phyloP scores from a whole-genome alignment of 1,284 basidiomycete species.

The Termitomyces sp. region DNA sequence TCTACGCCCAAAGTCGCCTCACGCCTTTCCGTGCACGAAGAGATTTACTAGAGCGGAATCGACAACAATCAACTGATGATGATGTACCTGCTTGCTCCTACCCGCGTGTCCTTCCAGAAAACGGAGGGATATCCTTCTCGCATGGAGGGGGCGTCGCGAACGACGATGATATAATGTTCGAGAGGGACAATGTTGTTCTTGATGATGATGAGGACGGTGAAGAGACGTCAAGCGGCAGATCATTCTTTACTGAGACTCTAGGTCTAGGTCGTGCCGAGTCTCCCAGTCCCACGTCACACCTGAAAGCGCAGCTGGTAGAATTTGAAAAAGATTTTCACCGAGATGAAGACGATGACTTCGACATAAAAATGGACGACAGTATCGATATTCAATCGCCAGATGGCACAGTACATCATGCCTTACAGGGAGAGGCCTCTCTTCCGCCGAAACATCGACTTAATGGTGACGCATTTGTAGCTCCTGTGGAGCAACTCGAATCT shows the following conservation, averaged over 20 bases:
- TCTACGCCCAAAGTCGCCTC: constrained; percentile 61
- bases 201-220: constrained; percentile 54
- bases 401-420: constrained; percentile 14
- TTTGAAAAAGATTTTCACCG: constrained; percentile 43
- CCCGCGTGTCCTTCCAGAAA: constrained; percentile 42
- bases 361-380: constrained; percentile 24
- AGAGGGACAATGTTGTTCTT: constrained; percentile 45
- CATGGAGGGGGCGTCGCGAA: constrained; percentile 44
- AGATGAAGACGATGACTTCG: constrained; percentile 23
- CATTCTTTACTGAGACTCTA: constrained; percentile 45
- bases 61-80: constrained; percentile 18
- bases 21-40: constrained; percentile 53
- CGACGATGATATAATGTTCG: constrained; percentile 54
- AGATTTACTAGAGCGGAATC: constrained; percentile 42
- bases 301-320: constrained; percentile 58
- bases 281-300: constrained; percentile 46
- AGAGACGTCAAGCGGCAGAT: constrained; percentile 28
- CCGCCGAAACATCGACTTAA: constrained; percentile 39
- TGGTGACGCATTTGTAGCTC: constrained; percentile 34
- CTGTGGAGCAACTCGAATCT: constrained; percentile 47
- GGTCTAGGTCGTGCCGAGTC: constrained; percentile 36
- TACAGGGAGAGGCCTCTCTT: constrained; percentile 43
- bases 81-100: constrained; percentile 24
- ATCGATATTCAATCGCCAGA: constrained; percentile 17
- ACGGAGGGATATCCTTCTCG: constrained; percentile 54